These are phyloP conservation scores for Pyricularia grisea DNA, from an alignment of 2,329 filamentous ascomycete species.

Conservation along the genomic window DNA sequence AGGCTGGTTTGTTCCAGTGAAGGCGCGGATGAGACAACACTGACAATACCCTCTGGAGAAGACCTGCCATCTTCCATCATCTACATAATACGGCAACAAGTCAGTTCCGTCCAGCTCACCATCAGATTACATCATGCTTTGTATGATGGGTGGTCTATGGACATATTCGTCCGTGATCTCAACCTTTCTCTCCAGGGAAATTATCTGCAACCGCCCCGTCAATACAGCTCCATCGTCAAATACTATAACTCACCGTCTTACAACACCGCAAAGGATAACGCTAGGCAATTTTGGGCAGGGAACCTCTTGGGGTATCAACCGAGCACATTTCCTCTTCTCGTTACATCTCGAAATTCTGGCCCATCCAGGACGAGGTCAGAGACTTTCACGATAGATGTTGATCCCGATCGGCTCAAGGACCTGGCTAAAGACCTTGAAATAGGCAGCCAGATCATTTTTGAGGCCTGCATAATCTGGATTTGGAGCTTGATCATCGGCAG, in stretches of 20 bases:
- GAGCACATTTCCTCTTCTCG: conserved; percentile 48
- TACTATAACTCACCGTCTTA: conserved; percentile 29
- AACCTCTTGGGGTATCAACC: conserved; percentile 49
- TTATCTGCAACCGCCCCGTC: conserved; percentile 30
- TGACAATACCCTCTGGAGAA: neutral
- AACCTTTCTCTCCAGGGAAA: conserved; percentile 31
- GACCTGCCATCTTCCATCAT: neutral
- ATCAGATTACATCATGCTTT: conserved; percentile 62
- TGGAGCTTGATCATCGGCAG: conserved; percentile 55
- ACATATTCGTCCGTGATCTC: conserved; percentile 63
- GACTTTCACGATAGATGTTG: conserved; percentile 20
- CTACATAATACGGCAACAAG: neutral
- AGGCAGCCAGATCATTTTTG: conserved; percentile 64
- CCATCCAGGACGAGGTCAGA: conserved; percentile 11
- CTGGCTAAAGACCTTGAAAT: conserved; percentile 32
- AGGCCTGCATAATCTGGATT: conserved; percentile 59
- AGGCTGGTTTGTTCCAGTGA: neutral
- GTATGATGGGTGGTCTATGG: conserved; percentile 91
- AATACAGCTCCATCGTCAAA: conserved; percentile 50
- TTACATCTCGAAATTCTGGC: conserved; percentile 17
- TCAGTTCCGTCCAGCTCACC: neutral
- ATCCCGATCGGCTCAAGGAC: conserved; percentile 22
- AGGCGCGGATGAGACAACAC: neutral
- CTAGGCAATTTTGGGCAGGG: conserved; percentile 60
- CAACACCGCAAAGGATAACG: conserved; percentile 23